These are phyloP conservation scores for Penicillium desertorum DNA, from an alignment of 495 filamentous ascomycete genomes.

Conservation along the genomic window DNA sequence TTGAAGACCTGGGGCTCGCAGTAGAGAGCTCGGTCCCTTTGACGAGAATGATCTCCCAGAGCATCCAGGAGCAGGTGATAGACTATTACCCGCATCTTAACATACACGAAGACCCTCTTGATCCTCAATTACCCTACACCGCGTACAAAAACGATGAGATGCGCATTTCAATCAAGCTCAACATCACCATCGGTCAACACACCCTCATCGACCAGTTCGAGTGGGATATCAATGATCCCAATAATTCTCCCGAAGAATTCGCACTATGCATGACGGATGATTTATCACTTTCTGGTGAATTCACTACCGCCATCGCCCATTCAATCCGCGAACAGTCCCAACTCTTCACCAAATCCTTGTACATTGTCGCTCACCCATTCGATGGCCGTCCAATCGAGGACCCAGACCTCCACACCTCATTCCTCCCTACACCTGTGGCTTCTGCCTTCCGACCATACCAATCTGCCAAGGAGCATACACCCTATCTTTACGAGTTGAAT, in stretches of 20 bases:
- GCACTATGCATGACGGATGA: conserved; percentile 85
- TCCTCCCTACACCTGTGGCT: conserved; percentile 80
- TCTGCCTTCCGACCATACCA: conserved; percentile 85
- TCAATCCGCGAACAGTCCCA: conserved; percentile 94
- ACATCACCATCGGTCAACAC: conserved; percentile 95
- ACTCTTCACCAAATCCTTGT: conserved; percentile 88
- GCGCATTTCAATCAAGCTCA: conserved; percentile 90
- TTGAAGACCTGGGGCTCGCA: conserved; percentile 87
- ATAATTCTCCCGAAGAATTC: conserved; percentile 93
- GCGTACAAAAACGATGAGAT: conserved; percentile 99
- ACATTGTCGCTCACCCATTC: conserved; percentile 89
- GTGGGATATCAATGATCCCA: conserved; percentile 96
- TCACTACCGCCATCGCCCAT: conserved; percentile 95
- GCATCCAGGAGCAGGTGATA: conserved; percentile 83
- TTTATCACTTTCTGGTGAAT: conserved; percentile 90
- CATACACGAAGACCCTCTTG: conserved; percentile 85
- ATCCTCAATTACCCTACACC: conserved; percentile 84
- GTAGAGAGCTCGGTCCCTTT: conserved; percentile 61
- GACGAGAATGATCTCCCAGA: conserved; percentile 72
- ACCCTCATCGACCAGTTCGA: conserved; percentile 97
- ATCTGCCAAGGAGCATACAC: conserved; percentile 87
- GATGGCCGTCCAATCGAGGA: conserved; percentile 93
- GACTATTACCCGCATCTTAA: conserved; percentile 91
- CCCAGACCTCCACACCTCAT: conserved; percentile 76
- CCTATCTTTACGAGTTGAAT: conserved; percentile 89